Percentiles rank a stretch among this genome's conserved stretches.
Conservation (phyloP, 2,329 filamentous ascomycete species). For the Cercospora sp. region DNA sequence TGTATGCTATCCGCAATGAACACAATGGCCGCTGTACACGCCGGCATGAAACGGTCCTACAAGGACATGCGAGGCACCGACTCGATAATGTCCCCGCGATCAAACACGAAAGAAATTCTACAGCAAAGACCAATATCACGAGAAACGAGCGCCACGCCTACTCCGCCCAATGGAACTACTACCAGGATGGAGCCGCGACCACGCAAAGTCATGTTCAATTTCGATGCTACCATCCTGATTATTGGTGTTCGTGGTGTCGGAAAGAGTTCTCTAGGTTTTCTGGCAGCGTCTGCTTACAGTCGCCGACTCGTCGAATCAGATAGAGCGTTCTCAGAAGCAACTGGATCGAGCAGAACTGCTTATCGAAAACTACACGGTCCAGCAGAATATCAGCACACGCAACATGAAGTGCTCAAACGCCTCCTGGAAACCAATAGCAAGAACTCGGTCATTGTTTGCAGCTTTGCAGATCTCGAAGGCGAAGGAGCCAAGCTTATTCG, state of each 20-base stretch:
- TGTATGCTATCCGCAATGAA: background rate
- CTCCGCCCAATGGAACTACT: conserved; percentile 21
- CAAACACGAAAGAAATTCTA: conserved; percentile 19
- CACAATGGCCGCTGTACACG: conserved; percentile 32
- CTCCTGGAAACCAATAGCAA: conserved; percentile 60
- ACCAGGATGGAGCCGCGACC: conserved; percentile 17
- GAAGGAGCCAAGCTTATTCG: conserved; percentile 61
- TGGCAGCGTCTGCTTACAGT: conserved; percentile 69
- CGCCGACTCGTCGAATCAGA: conserved; percentile 70
- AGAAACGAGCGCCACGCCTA: conserved; percentile 25
- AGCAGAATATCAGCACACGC: conserved; percentile 62
- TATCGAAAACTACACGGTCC: conserved; percentile 66
- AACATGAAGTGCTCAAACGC: conserved; percentile 61
- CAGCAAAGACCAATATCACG: conserved; percentile 21
- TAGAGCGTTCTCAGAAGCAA: conserved; percentile 63
- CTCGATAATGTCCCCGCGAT: conserved; percentile 8
- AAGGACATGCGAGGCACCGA: conserved; percentile 31
- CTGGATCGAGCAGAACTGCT: conserved; percentile 60
- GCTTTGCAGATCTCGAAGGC: conserved; percentile 66
- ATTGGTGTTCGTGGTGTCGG: conserved; percentile 72
- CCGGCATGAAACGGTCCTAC: conserved; percentile 35
- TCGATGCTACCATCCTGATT: conserved; percentile 69
- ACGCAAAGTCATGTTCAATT: conserved; percentile 47
- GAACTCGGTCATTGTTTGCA: conserved; percentile 69
- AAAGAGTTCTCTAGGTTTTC: conserved; percentile 73